phyloP scores from a whole-genome alignment of 2,329 filamentous ascomycete genomes.

The Penicillium sp. region DNA sequence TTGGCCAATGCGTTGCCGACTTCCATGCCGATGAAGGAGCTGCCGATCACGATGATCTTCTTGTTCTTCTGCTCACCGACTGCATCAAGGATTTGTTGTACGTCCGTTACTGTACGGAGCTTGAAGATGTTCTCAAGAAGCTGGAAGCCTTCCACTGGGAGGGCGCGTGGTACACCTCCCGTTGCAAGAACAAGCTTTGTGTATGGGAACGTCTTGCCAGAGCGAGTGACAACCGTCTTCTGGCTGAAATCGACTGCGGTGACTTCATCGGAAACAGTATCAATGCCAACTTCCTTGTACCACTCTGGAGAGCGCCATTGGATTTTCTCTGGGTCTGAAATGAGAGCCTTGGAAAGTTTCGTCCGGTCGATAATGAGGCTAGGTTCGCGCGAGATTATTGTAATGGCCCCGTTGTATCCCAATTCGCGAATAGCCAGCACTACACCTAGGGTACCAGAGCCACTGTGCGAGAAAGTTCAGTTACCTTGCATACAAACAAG shows the following conservation, averaged over 20 bases:
- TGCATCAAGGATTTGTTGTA: conserved; percentile 75
- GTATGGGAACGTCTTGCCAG: conserved; percentile 74
- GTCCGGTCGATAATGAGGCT: conserved; percentile 90
- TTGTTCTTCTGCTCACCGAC: conserved; percentile 81
- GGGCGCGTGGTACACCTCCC: conserved; percentile 74
- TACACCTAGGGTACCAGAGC: conserved; percentile 80
- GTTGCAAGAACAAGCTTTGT: conserved; percentile 90
- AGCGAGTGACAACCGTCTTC: conserved; percentile 76
- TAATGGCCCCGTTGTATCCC: conserved; percentile 80
- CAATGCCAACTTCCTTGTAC: conserved; percentile 68
- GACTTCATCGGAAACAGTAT: conserved; percentile 65
- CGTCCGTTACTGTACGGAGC: conserved; percentile 76
- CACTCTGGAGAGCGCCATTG: conserved; percentile 77
- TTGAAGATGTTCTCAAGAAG: conserved; percentile 86
- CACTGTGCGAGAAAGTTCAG: conserved; percentile 52
- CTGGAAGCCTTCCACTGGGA: conserved; percentile 86
- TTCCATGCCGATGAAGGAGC: conserved; percentile 98
- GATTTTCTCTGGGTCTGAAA: conserved; percentile 79
- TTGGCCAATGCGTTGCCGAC: conserved; percentile 81
- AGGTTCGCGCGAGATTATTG: conserved; percentile 81
- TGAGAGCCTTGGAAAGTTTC: conserved; percentile 91
- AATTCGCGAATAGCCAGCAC: conserved; percentile 82
- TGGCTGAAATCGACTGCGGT: conserved; percentile 74
- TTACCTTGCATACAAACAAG: neutral
- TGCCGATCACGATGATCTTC: conserved; percentile 90